Percentiles rank a stretch among this genome's conserved stretches.
Evolutionary conservation across 345 rosid species (phyloP).

Genomic region (Anacardium occidentale): DNA sequence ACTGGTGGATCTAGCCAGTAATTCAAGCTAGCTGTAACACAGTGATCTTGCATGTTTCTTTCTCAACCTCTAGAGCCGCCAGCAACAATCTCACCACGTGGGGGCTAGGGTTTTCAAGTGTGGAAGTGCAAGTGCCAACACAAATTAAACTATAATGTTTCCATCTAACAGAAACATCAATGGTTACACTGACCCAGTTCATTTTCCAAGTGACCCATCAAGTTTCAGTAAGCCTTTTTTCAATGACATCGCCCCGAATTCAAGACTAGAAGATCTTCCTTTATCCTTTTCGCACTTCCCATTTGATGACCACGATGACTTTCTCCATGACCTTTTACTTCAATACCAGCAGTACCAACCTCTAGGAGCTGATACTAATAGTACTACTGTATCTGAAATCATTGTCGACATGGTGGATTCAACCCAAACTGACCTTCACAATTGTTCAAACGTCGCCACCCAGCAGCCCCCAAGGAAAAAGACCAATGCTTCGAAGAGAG

Average conservation of each 20-base stretch:
- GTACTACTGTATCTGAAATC: slow-evolving; percentile 24
- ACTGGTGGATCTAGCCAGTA: too few relatives aligned
- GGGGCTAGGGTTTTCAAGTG: slow-evolving; percentile 22
- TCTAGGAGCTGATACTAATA: slow-evolving; percentile 13
- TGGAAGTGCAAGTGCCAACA: slow-evolving; percentile 19
- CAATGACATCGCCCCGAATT: slow-evolving; percentile 29
- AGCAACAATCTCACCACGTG: slow-evolving; percentile 5
- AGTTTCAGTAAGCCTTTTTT: slow-evolving; percentile 27
- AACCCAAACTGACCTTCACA: not conserved
- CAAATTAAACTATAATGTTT: slow-evolving; percentile 33
- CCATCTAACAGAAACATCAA: slow-evolving; percentile 32
- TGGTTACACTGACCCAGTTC: slow-evolving; percentile 30
- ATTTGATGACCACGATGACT: slow-evolving; percentile 24
- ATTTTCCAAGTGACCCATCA: slow-evolving; percentile 34
- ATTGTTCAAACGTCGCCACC: not conserved
- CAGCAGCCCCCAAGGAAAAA: slow-evolving; percentile 27
- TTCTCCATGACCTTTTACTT: slow-evolving; percentile 34
- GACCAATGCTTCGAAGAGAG: slow-evolving; percentile 47
- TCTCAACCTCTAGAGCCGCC: slow-evolving; percentile 25
- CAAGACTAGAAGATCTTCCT: slow-evolving; percentile 37
- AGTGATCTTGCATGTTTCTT: slow-evolving; percentile 18
- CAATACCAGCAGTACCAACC: slow-evolving; percentile 26
- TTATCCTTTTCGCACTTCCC: slow-evolving; percentile 41
- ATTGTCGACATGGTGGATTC: slow-evolving; percentile 32
- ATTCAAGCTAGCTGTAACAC: too few relatives aligned